phyloP scores from a whole-genome alignment of 768 basidiomycete genomes.

The Ramaria rubella region DNA sequence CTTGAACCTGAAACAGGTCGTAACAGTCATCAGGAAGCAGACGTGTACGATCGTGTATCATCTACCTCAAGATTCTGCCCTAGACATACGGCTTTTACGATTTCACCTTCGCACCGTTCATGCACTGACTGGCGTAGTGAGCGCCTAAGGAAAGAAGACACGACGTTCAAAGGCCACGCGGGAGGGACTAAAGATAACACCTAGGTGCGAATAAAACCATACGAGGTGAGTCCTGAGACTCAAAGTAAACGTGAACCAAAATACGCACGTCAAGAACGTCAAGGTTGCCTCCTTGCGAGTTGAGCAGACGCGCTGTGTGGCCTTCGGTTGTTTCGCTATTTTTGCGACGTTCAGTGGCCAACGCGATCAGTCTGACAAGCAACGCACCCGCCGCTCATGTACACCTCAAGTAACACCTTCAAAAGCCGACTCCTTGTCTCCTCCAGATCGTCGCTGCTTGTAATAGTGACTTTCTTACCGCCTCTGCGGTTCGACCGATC shows the following conservation, averaged over 20 bases:
- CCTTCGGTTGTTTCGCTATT: constrained; percentile 46
- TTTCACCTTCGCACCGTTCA: constrained; percentile 57
- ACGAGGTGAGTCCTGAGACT: neutral
- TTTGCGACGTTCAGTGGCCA: neutral
- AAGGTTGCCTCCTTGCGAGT: constrained; percentile 73
- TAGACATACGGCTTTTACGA: constrained; percentile 70
- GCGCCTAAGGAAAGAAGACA: constrained; percentile 73
- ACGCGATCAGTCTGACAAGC: constrained; percentile 5
- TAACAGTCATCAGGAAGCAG: neutral
- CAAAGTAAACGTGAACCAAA: neutral
- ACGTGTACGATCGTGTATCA: neutral
- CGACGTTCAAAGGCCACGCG: constrained; percentile 64
- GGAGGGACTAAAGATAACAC: constrained; percentile 61
- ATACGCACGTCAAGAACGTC: constrained; percentile 70
- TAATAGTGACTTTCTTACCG: constrained; percentile 24
- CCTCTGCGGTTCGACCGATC: constrained; percentile 21
- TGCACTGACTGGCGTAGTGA: constrained; percentile 76
- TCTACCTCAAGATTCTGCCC: constrained; percentile 71
- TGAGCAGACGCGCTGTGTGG: constrained; percentile 62
- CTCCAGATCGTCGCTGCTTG: constrained; percentile 36
- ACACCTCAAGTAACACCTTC: constrained; percentile 69
- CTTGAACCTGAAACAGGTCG: neutral
- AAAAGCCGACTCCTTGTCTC: constrained; percentile 52
- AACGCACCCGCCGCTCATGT: constrained; percentile 70
- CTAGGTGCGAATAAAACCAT: constrained; percentile 26